Percentiles rank a stretch among this genome's conserved stretches.
Evolutionary conservation across 768 basidiomycete genomes (phyloP).

Genomic region (Kwoniella mangroviensis): DNA sequence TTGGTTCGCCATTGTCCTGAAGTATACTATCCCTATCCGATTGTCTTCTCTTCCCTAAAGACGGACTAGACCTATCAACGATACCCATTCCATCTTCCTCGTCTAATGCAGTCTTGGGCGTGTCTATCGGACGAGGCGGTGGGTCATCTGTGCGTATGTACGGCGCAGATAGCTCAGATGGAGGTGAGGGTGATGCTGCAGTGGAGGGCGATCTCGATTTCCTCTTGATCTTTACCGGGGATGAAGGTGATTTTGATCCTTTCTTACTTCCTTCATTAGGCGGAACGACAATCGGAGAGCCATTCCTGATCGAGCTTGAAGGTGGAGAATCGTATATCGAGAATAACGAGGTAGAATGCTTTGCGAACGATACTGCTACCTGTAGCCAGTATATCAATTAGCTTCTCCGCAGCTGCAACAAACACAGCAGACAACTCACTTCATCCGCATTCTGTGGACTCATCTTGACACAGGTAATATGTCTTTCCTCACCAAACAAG

Average conservation of each 20-base stretch:
- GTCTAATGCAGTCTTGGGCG: neutral
- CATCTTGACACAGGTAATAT: conserved; percentile 57
- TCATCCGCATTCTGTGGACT: conserved; percentile 53
- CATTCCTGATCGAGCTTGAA: conserved; percentile 10
- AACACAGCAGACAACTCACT: conserved; percentile 30
- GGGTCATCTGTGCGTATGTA: conserved; percentile 1
- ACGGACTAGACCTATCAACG: neutral
- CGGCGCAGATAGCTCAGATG: neutral
- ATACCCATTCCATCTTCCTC: neutral
- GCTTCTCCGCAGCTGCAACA: neutral
- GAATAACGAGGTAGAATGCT: conserved; percentile 52
- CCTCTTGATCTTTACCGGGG: neutral
- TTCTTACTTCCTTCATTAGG: conserved; percentile 4
- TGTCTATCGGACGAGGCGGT: neutral
- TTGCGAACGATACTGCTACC: conserved; percentile 47
- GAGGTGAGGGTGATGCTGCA: neutral
- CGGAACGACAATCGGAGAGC: conserved; percentile 17
- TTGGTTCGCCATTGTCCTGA: neutral
- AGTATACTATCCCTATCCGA: conserved; percentile 9
- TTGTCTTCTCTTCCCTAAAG: conserved; percentile 4
- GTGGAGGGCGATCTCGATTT: neutral
- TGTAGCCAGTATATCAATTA: conserved; percentile 1
- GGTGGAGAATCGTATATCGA: conserved; percentile 52
- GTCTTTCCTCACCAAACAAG: conserved; percentile 35
- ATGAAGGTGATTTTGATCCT: neutral